A percentile compares a stretch with the other conserved stretches of the same genome.
Evolutionary conservation across 257 asterid species (phyloP).

Genomic region (Linaria vulgaris): DNA sequence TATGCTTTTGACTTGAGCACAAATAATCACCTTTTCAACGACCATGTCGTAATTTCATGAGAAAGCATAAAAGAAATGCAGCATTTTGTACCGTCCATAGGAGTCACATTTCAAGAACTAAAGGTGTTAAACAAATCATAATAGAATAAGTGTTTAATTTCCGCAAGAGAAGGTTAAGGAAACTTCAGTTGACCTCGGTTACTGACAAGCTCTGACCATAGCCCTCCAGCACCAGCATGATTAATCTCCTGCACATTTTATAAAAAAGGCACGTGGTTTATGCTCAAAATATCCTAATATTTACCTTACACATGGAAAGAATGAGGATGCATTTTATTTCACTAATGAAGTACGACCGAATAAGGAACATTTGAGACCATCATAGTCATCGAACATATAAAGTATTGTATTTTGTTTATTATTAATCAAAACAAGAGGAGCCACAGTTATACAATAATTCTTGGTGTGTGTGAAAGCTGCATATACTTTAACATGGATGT

Average conservation of each 20-base stretch:
- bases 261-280: conserved; percentile 22
- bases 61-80: conserved; percentile 1
- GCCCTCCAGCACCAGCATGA: conserved; percentile 99
- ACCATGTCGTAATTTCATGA: not conserved
- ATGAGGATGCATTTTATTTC: too few relatives aligned
- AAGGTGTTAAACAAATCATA: conserved; percentile 2
- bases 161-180: conserved; percentile 16
- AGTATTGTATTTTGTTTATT: not conserved
- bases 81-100: not conserved
- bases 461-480: not conserved
- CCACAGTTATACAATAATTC: too few relatives aligned
- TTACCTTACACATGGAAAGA: not conserved
- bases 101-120: too few relatives aligned
- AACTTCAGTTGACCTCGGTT: conserved; percentile 71
- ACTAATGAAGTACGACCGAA: not conserved
- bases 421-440: too few relatives aligned
- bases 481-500: conserved; percentile 5
- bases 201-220: conserved; percentile 97
- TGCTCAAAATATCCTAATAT: conserved; percentile 15
- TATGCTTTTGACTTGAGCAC: not conserved
- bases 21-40: not conserved
- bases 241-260: conserved; percentile 77
- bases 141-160: not conserved
- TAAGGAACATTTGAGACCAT: not conserved
- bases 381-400: not conserved